Evolutionary conservation across 179 eudicot species (phyloP), one percentile per base, ranked within the genome.

Genomic region (Carnegiea gigantea): DNA sequence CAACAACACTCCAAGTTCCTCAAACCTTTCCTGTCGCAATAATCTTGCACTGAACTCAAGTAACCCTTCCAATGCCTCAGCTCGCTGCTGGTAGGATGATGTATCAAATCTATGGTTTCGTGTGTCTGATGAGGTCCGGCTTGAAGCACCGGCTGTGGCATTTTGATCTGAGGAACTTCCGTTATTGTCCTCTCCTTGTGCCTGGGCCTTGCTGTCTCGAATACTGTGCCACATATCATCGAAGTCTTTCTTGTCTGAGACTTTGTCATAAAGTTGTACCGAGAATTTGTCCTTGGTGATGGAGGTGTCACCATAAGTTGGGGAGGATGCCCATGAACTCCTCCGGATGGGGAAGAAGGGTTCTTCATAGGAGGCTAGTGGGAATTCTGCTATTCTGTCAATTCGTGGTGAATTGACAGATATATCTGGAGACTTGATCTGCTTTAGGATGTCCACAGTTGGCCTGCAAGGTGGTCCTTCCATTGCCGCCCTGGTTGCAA

Each of bases 1-100:
- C 88, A 95, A 62, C 72, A 95, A 68, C 79, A 95, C 97, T 5
- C 88, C 89, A 3, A 95, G 89, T 89, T 95, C 99, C 18, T 91
- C 97, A 77, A 89, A 86, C 78, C 99, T 86, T 73, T 89, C 93
- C 48, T 95, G 99, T 75, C 90, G 94, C 85, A 95, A 71, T 38
- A 95, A 87, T 78, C 86, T 90, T 11, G 99, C 99, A 75, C 98
- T 94, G 83, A 94, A 94, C 87, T 95, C 99, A 0, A 95, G 91
- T 86, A 95, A 74, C 81, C 98, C 99, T 83, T 95, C 99, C 78
- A 95, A 80, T 1, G 99, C 99, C 78, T 95, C 98, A 0, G 99
- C 99, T 20, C 99, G 81, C 77, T 95, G 99, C 84, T 90, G 91
- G 83, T 84, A 92, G 1, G 99, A 95, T 10, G 95, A 90, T 14